Evolutionary conservation across 75 land plant species (phyloP).

Genomic region (Cupressus sempervirens): DNA sequence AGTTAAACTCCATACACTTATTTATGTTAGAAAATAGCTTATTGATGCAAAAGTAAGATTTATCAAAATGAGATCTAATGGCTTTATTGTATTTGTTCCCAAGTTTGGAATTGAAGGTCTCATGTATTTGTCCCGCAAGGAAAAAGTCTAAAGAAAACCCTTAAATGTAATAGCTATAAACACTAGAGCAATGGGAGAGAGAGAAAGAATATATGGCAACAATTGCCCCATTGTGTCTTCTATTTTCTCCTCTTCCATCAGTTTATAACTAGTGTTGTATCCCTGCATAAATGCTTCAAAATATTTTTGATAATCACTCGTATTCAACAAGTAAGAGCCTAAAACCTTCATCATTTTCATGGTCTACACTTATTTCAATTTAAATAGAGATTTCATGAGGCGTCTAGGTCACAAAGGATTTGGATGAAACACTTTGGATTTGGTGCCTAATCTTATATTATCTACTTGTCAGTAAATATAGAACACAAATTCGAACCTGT

Average conservation of each 20-base stretch:
- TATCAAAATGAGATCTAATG: too few species aligned
- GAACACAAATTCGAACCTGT: too few species aligned
- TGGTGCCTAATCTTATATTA: background rate
- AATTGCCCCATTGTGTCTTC: slow-evolving; percentile 29
- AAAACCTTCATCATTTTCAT: slow-evolving; percentile 58
- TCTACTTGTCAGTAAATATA: background rate
- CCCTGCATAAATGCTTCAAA: slow-evolving; percentile 66
- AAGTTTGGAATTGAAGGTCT: too few species aligned
- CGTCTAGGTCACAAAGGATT: background rate
- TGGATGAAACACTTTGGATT: background rate
- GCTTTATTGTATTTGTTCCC: too few species aligned
- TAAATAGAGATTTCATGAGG: background rate
- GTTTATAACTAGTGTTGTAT: slow-evolving; percentile 29
- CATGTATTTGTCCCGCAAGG: too few species aligned
- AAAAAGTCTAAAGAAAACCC: too few species aligned
- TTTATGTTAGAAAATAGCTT: too few species aligned
- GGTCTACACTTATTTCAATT: slow-evolving; percentile 21
- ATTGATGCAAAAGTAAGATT: too few species aligned
- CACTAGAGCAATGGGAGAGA: slow-evolving; percentile 61
- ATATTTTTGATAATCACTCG: slow-evolving; percentile 49
- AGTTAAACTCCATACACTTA: too few species aligned
- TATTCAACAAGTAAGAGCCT: slow-evolving; percentile 15
- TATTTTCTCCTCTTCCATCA: slow-evolving; percentile 21
- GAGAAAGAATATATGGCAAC: slow-evolving; percentile 54
- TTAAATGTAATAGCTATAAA: slow-evolving; percentile 31